Evolutionary conservation across 257 asterid genomes (phyloP).

Genomic region (Eucommia ulmoides): DNA sequence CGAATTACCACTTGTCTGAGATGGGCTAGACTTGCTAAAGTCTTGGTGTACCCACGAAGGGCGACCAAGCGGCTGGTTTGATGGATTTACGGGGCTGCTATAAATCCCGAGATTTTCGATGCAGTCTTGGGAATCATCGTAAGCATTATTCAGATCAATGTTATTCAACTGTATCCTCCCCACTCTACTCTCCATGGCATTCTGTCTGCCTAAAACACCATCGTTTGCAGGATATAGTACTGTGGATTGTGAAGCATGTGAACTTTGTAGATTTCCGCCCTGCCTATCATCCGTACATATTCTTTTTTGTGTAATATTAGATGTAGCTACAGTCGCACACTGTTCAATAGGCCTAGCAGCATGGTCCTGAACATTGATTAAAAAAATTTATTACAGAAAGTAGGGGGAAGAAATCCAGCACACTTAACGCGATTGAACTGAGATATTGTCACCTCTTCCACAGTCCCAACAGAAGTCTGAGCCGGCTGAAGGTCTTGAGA

Average conservation of each 20-base stretch:
- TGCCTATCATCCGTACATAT: conserved; percentile 18
- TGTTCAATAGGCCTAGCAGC: conserved; percentile 8
- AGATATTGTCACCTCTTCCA: conserved; percentile 24
- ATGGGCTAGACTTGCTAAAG: conserved; percentile 45
- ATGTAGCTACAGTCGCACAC: conserved; percentile 12
- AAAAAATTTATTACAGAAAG: no score
- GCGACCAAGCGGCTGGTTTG: conserved; percentile 24
- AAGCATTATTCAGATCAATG: conserved; percentile 71
- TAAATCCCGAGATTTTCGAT: conserved; percentile 28
- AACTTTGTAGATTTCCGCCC: conserved; percentile 22
- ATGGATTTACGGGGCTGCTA: conserved; percentile 24
- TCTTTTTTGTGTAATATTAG: conserved; percentile 13
- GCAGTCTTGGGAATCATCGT: conserved; percentile 76
- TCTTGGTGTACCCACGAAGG: conserved; percentile 41
- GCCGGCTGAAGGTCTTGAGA: conserved; percentile 19
- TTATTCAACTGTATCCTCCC: conserved; percentile 33
- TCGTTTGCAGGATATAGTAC: conserved; percentile 20
- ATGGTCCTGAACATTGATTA: conserved; percentile 23
- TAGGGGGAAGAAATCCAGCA: no score
- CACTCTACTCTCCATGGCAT: conserved; percentile 16
- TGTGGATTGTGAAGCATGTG: conserved; percentile 26
- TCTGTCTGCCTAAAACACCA: conserved; percentile 23
- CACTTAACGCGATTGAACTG: no score
- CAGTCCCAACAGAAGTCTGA: conserved; percentile 17
- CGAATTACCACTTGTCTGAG: conserved; percentile 64